Base-by-base conservation (phyloP, 1,284 basidiomycete species). In the Ustilago trichophora region DNA sequence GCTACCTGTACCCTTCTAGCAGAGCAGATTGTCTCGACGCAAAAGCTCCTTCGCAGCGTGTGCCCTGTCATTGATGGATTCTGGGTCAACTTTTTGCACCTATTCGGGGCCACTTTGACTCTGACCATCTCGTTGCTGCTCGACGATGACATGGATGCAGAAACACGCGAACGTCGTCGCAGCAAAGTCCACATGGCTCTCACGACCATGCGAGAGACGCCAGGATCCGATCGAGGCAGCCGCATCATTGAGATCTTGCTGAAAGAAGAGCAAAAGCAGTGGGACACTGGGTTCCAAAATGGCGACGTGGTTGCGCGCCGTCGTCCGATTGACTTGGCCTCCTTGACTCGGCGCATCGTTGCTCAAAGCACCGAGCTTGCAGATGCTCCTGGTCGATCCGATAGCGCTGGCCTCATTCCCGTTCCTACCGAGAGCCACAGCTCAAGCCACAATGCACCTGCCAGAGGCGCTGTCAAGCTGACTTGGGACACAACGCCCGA, bases 41-140 rank as follows among this genome's bases (percentile, higher is more conserved):
- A 68, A 37, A 72, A 55, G 47, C 46, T 52, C 46, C 31, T 76
- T 9, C 47, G 75, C 5, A 63, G 50, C 33, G 51, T 68, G 0
- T 75, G 71, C 33, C 59, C 71, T 15, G 56, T 76, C 26, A 70
- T 76, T 47, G 73, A 75, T 19, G 55, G 59, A 3, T 59, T 76
- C 42, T 71, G 63, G 53, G 57, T 73, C 55, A 72, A 75, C 45
- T 70, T 65, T 19, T 27, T 54, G 29, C 71, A 73, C 44, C 56
- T 67, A 9, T 71, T 67, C 19, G 58, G 66, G 19, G 76, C 72
- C 9, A 67, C 70, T 6, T 42, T 76, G 25, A 68, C 68, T n/a
- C 46, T 73, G 33, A 52, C 50, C 18, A 55, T 75, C 19, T 69
- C 71, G 19, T 36, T 75, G 36, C 42, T 75, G 45, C 52, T 75